Evolutionary conservation across 164 flowering plant genomes (phyloP), one percentile per base, ranked within the genome.

Genomic region (Magnolia sinica): DNA sequence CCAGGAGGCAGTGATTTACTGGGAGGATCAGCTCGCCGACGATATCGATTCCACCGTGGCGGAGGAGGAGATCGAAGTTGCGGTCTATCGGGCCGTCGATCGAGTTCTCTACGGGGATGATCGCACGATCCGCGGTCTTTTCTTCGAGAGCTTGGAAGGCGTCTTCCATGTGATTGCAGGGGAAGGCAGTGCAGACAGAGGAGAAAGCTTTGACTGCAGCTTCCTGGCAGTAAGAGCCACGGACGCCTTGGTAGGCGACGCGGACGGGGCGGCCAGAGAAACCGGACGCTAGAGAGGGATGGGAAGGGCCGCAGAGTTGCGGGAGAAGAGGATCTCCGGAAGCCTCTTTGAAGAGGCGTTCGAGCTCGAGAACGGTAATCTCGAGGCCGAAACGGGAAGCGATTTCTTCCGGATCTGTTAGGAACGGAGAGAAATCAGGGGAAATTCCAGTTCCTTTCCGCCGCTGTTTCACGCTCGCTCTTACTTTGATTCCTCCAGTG

Each of bases 171-270:
- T 74, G 76, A 27, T 61, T 37, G 58, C 84, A 82, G 24, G 82
- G 76, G 50, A 77, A 67, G 50, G 73, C 72, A 13, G 64, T 8
- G 73, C 67, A 74, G 71, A 61, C 64, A 49, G 69, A 24, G 24
- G 82, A 72, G 73, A 79, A 82, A 7, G 84, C 80, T 23, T 79
- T 82, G 20, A 74, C 20, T 13, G 84, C 82, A 37, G 84, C 84
- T 67, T 82, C 84, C 69, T 82, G 82, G 65, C 84, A 82, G 55
- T 82, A 82, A 8, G 84, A 82, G 14, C 84, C 84, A 27, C 70
- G 78, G 1, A 74, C 82, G 24, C 84, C 84, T 49, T 82, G 84
- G 71, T 82, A 82, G 22, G 82, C 82, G 4, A 82, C 82, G 11
- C 80, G 79, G 22, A 71, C 75, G 6, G 82, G 82, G 18, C 77